Percentiles rank a stretch among this genome's conserved stretches.
These are phyloP conservation scores for Stagonosporopsis rhizophila DNA, from an alignment of 2,329 filamentous ascomycete species.

Conservation along the genomic window DNA sequence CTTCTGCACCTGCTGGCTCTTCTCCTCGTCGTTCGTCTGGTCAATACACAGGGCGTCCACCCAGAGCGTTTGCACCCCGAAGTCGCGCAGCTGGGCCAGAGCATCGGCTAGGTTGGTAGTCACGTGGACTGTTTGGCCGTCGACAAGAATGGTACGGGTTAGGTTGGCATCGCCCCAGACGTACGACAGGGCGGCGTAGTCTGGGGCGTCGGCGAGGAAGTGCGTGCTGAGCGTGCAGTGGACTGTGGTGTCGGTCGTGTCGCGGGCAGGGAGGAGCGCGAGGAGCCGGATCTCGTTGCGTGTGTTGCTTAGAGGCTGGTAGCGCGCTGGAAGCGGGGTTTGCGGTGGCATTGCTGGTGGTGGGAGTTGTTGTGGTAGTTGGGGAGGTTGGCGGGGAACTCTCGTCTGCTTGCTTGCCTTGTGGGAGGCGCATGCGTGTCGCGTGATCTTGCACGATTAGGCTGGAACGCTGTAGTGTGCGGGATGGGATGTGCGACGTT, in stretches of 20 bases:
- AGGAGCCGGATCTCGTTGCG: background rate
- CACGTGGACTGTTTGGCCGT: background rate
- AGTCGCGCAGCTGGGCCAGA: background rate
- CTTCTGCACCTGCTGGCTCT: slow-evolving; percentile 13
- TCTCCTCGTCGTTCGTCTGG: slow-evolving; percentile 13
- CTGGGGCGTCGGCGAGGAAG: background rate
- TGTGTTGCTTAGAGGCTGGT: background rate
- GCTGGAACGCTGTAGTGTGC: no score
- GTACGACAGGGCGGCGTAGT: background rate
- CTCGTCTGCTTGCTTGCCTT: no score
- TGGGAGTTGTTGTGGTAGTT: no score
- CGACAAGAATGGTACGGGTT: background rate
- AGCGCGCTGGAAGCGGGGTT: background rate
- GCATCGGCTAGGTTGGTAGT: slow-evolving; percentile 1
- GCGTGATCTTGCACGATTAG: no score
- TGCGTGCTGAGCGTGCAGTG: background rate
- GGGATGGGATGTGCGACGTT: no score
- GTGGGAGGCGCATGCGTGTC: no score
- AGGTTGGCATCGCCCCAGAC: background rate
- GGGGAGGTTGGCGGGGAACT: no score
- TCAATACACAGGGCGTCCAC: slow-evolving; percentile 19
- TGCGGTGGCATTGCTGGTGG: no score
- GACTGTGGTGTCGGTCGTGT: background rate
- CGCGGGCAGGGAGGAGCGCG: background rate
- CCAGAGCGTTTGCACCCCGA: slow-evolving; percentile 2